Percentiles rank a stretch among this genome's conserved stretches.
phyloP scores from a whole-genome alignment of 2,329 filamentous ascomycete species.

The Ceratocystis destructans region DNA sequence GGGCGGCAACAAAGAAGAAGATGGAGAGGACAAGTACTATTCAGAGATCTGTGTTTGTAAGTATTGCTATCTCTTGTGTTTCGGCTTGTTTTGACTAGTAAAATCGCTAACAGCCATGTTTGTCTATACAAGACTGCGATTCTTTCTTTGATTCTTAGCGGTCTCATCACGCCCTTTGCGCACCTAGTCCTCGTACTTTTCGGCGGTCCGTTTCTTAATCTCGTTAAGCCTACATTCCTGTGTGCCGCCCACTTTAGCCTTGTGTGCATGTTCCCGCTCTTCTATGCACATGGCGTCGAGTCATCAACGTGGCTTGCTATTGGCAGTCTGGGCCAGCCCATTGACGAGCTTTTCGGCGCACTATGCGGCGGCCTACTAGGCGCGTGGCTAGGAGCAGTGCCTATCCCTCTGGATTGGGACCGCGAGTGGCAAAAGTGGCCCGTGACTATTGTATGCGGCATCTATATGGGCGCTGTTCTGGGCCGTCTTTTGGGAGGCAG shows the following conservation, averaged over 20 bases:
- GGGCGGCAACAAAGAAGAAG: constrained; percentile 34
- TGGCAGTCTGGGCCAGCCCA: constrained; percentile 50
- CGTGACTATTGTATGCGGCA: constrained; percentile 72
- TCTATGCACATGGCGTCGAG: constrained; percentile 77
- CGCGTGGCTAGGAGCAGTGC: constrained; percentile 85
- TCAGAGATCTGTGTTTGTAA: constrained; percentile 35
- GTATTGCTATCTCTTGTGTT: constrained; percentile 21
- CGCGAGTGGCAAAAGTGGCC: constrained; percentile 99
- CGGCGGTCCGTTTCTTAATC: constrained; percentile 77
- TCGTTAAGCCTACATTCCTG: constrained; percentile 63
- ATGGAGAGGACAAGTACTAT: constrained; percentile 42
- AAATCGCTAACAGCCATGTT: background rate
- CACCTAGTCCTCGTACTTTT: constrained; percentile 65
- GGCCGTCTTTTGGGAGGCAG: constrained; percentile 51
- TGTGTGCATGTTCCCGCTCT: constrained; percentile 62
- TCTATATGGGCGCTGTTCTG: constrained; percentile 63
- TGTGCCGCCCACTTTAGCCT: constrained; percentile 70
- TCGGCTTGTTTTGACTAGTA: background rate
- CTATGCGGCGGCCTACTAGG: constrained; percentile 65
- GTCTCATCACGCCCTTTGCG: constrained; percentile 52
- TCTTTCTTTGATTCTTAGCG: constrained; percentile 44
- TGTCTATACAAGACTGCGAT: constrained; percentile 10
- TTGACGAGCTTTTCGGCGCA: constrained; percentile 76
- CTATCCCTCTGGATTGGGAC: constrained; percentile 95
- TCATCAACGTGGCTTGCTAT: constrained; percentile 55